Evolutionary conservation across 495 filamentous ascomycete species (phyloP).

Genomic region (Barbatosphaeria neglecta): DNA sequence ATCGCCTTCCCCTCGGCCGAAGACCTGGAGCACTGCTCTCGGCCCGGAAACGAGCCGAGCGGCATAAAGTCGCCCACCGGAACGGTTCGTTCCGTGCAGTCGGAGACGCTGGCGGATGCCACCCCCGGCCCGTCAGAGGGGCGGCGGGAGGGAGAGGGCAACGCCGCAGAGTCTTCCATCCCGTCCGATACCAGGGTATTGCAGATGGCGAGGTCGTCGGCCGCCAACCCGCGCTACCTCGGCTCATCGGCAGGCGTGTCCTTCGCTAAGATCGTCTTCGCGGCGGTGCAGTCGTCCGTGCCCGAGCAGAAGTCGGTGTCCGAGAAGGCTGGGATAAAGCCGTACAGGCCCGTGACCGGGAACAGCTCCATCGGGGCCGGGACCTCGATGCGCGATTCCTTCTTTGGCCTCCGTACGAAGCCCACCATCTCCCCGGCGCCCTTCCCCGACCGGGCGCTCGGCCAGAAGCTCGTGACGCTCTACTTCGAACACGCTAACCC

Average conservation of each 20-base stretch:
- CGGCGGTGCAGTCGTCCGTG: constrained; percentile 81
- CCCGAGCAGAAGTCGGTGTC: constrained; percentile 50
- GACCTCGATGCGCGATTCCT: constrained; percentile 82
- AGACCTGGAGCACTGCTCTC: constrained; percentile 61
- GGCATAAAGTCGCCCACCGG: constrained; percentile 31
- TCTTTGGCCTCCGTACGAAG: constrained; percentile 86
- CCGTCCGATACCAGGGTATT: no score
- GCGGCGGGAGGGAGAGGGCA: constrained; percentile 8
- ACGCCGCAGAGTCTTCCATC: no score
- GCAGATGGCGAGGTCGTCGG: constrained; percentile 64
- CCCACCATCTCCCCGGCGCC: constrained; percentile 75
- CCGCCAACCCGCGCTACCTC: constrained; percentile 67
- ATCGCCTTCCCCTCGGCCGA: constrained; percentile 64
- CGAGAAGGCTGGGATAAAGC: constrained; percentile 36
- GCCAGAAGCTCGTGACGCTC: constrained; percentile 57
- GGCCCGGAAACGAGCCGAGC: constrained; percentile 34
- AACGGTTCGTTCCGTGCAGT: constrained; percentile 10
- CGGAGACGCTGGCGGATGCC: constrained; percentile 9
- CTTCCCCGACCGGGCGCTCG: constrained; percentile 70
- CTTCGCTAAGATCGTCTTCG: constrained; percentile 89
- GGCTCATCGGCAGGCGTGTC: constrained; percentile 86
- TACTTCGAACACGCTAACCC: constrained; percentile 96
- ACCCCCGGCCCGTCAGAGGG: background rate
- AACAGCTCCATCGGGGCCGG: constrained; percentile 33
- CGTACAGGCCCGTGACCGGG: constrained; percentile 22